Evolutionary conservation across 257 asterid species (phyloP).

Genomic region (Misopates orontium): DNA sequence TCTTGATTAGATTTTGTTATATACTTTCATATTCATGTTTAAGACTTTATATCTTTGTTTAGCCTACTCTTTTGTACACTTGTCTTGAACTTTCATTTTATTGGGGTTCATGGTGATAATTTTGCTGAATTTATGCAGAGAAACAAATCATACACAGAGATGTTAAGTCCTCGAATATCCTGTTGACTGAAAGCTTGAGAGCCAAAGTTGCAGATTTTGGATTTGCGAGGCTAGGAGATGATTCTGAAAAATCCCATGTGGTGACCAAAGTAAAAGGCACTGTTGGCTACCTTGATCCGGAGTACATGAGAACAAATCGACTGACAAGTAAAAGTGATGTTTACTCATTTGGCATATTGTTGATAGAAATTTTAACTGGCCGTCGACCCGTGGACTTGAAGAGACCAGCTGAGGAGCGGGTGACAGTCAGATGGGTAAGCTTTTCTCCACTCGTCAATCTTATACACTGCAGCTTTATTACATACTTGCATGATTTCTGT

Average conservation of each 20-base stretch:
- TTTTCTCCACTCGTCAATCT: constrained; percentile 8
- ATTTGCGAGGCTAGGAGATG: constrained; percentile 87
- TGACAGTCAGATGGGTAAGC: constrained; percentile 90
- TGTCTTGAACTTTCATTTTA: neutral
- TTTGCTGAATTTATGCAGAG: constrained; percentile 46
- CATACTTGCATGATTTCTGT: neutral
- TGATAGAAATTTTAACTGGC: constrained; percentile 82
- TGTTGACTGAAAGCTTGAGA: constrained; percentile 84
- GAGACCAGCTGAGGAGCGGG: constrained; percentile 71
- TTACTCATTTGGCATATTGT: constrained; percentile 84
- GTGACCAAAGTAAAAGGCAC: constrained; percentile 96
- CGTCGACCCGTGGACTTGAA: constrained; percentile 93
- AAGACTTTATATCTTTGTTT: neutral
- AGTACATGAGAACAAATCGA: constrained; percentile 88
- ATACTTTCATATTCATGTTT: neutral
- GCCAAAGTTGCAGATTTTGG: constrained; percentile 99
- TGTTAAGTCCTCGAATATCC: constrained; percentile 93
- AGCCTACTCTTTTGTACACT: neutral
- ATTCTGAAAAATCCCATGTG: constrained; percentile 74
- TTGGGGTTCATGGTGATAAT: constrained; percentile 15
- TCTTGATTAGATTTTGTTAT: neutral
- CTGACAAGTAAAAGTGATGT: constrained; percentile 93
- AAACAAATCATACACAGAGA: constrained; percentile 99
- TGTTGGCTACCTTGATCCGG: constrained; percentile 95
- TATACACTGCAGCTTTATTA: neutral